phyloP scores from a whole-genome alignment of 805 yeast genomes.

The Candida patagonica region DNA sequence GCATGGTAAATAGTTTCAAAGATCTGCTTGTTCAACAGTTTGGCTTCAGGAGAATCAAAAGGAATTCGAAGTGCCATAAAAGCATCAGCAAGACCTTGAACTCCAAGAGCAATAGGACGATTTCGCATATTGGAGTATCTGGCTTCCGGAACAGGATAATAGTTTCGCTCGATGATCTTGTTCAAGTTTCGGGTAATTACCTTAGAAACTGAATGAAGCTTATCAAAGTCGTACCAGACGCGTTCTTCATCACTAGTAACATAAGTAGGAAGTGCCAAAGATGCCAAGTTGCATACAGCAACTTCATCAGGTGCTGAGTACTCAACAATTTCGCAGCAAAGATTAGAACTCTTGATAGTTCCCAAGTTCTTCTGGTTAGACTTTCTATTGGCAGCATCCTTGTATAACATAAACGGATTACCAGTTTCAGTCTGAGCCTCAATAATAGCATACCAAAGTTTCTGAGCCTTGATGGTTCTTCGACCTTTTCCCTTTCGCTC shows the following conservation, averaged over 20 bases:
- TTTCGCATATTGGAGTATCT: slow-evolving; percentile 59
- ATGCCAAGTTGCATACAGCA: slow-evolving; percentile 90
- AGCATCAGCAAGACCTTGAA: slow-evolving; percentile 88
- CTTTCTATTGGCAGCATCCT: slow-evolving; percentile 82
- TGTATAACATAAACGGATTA: slow-evolving; percentile 86
- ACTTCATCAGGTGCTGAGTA: slow-evolving; percentile 79
- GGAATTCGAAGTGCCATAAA: slow-evolving; percentile 67
- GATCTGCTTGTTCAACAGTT: slow-evolving; percentile 60
- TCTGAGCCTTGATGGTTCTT: slow-evolving; percentile 65
- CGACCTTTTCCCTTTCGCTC: slow-evolving; percentile 56
- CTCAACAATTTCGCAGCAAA: slow-evolving; percentile 88
- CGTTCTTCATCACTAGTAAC: slow-evolving; percentile 39
- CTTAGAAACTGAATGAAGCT: slow-evolving; percentile 64
- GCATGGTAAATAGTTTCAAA: slow-evolving; percentile 94
- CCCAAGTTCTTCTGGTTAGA: slow-evolving; percentile 87
- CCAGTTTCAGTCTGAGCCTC: slow-evolving; percentile 94
- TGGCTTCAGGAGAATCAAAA: slow-evolving; percentile 72
- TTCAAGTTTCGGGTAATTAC: slow-evolving; percentile 68
- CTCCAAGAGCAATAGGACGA: slow-evolving; percentile 89
- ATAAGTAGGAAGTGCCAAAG: slow-evolving; percentile 79
- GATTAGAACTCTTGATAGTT: slow-evolving; percentile 78
- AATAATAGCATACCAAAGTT: slow-evolving; percentile 74
- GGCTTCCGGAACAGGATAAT: slow-evolving; percentile 72
- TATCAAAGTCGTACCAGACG: slow-evolving; percentile 51
- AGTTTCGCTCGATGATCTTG: slow-evolving; percentile 69